Base-by-base conservation (phyloP, 2,329 filamentous ascomycete genomes). In the Nemania diffusa region DNA sequence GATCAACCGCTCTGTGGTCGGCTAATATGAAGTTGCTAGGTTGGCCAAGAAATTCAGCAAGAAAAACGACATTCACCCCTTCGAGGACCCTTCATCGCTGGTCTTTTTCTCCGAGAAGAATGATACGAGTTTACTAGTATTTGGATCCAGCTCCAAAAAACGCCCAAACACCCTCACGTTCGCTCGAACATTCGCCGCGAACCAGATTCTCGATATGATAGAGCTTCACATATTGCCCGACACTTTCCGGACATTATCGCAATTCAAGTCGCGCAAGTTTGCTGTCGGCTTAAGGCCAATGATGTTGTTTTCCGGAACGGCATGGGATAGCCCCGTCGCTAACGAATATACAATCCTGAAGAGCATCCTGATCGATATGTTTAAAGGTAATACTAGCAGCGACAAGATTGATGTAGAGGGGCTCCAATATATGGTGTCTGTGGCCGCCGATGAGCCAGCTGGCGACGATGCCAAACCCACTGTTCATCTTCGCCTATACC, bases 31-130 rank as follows among this genome's bases (percentile, higher is more conserved):
- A 13, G 17, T 22, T 27, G 29, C 15, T 51, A 71, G 69, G 26
- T 86, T 95, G 69, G 90, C 91, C 71, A 91, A 97, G 80, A 94
- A 94, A 73, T 97, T 99, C 84, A 92, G 90, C 81, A 99, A 98
- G 87, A 98, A 98, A 85, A 99, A 99, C 81, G 86, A 90, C 73
- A 91, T 97, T 75, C 94, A 96, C 80, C 96, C 96, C 1, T 99
- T 99, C 80, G 95, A 97, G 80, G 94, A 97, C 79, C 84, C 92
- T 71, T 85, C 91, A 29, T 95, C 92, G 60, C 87, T 98, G 72
- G 93, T 97, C 81, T 99, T 99, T 84, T 94, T 99, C 84, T 91
- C 91, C 70, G 90, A 94, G 78, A 99, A 98, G 84, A 99, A 99
- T 82, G 96, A 99, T 80, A 90, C 92, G 76, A 92, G 90, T 52